phyloP scores from a whole-genome alignment of 75 land plant genomes.

The Ceratopteris richardii region DNA sequence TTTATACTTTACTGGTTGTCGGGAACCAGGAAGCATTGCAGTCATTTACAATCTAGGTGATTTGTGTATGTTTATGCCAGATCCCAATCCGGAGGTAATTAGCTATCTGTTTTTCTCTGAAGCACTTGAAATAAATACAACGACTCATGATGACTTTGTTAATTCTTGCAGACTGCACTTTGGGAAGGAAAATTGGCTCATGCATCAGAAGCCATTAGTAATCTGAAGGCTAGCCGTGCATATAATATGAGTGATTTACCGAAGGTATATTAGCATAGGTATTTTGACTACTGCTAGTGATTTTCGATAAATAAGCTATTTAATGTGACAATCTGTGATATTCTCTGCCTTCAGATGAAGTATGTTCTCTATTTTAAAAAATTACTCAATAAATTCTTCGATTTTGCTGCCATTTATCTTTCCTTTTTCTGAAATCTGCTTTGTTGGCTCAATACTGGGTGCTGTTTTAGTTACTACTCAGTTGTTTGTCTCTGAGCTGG shows the following conservation, averaged over 20 bases:
- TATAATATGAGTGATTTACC: conserved; percentile 44
- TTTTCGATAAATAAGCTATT: too few species aligned
- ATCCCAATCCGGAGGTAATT: conserved; percentile 54
- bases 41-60: conserved; percentile 59
- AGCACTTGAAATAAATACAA: background rate
- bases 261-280: too few species aligned
- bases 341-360: too few species aligned
- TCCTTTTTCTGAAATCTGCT: too few species aligned
- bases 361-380: too few species aligned
- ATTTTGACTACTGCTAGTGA: too few species aligned
- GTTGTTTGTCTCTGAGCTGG: too few species aligned
- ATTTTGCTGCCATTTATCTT: too few species aligned
- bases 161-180: conserved; percentile 38
- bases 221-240: conserved; percentile 67
- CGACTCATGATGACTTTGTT: background rate
- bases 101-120: background rate
- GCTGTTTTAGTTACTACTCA: too few species aligned
- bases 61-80: conserved; percentile 96
- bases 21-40: conserved; percentile 85
- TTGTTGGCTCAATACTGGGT: too few species aligned
- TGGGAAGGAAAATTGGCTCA: conserved; percentile 82
- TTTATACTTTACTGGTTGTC: conserved; percentile 76
- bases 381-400: too few species aligned
- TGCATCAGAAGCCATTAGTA: conserved; percentile 41
- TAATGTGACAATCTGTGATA: too few species aligned